phyloP scores from a whole-genome alignment of 768 basidiomycete genomes.

The Naganishia onofrii region DNA sequence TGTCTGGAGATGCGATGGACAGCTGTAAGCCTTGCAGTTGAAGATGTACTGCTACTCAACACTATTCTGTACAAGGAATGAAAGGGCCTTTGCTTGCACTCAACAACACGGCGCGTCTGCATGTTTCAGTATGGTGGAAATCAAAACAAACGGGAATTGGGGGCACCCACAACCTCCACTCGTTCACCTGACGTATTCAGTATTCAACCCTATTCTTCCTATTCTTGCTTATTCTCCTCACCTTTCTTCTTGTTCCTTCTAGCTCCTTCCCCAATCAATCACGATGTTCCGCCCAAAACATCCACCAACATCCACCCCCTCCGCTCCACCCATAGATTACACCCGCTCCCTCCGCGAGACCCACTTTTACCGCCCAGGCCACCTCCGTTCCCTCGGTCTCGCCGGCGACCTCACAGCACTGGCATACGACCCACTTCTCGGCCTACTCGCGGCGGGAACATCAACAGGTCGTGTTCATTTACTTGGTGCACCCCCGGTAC shows the following conservation, averaged over 20 bases:
- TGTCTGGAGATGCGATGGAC: too few relatives aligned
- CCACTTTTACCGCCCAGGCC: conserved; percentile 49
- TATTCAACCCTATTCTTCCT: background rate
- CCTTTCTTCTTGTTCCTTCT: background rate
- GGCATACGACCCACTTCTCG: conserved; percentile 53
- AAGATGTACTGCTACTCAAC: too few relatives aligned
- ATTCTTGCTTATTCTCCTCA: background rate
- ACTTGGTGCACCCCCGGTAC: conserved; percentile 67
- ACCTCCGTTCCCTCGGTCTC: conserved; percentile 45
- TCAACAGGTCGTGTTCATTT: conserved; percentile 63
- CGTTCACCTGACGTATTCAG: background rate
- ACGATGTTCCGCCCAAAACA: conserved; percentile 18
- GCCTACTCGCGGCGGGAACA: conserved; percentile 55
- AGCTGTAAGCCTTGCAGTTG: too few relatives aligned
- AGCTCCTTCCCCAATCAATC: background rate
- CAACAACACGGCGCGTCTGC: too few relatives aligned
- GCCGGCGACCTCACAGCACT: conserved; percentile 51
- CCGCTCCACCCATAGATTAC: conserved; percentile 33
- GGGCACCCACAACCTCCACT: background rate
- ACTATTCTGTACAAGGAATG: too few relatives aligned
- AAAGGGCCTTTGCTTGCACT: background rate
- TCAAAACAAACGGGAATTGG: background rate
- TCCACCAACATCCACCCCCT: background rate
- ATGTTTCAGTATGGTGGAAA: background rate
- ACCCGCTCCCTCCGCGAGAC: conserved; percentile 46